A percentile compares a stretch with the other conserved stretches of the same genome.
Evolutionary conservation across 2,329 filamentous ascomycete genomes (phyloP).

Genomic region (Aureobasidium sp.): DNA sequence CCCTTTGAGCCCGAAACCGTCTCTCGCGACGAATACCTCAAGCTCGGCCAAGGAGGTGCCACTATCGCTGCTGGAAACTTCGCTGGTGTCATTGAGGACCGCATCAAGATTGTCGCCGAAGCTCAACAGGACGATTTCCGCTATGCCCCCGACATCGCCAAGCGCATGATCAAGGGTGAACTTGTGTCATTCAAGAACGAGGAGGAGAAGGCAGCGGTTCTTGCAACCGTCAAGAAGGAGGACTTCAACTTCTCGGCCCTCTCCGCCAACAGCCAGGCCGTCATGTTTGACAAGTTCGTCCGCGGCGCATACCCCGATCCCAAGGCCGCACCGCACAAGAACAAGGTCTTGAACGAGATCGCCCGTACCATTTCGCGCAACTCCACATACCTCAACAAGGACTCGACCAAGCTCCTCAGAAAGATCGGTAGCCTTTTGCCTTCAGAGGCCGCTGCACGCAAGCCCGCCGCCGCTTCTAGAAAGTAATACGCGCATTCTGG

Average conservation of each 20-base stretch:
- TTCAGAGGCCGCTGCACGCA: conserved; percentile 8
- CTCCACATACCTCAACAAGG: conserved; percentile 18
- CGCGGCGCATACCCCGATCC: conserved; percentile 18
- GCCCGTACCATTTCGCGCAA: conserved; percentile 17
- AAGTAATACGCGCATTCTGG: not conserved
- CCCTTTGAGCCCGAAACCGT: conserved; percentile 11
- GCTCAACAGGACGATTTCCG: conserved; percentile 14
- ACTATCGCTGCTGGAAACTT: conserved; percentile 20
- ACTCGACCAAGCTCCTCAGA: conserved; percentile 24
- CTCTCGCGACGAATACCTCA: conserved; percentile 13
- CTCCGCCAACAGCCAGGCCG: conserved; percentile 11
- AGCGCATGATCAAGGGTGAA: conserved; percentile 16
- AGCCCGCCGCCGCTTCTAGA: not conserved
- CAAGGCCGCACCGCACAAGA: conserved; percentile 14
- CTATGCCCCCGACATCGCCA: conserved; percentile 15
- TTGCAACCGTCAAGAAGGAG: conserved; percentile 12
- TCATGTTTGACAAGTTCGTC: conserved; percentile 18
- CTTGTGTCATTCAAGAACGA: conserved; percentile 15
- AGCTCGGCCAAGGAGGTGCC: conserved; percentile 17
- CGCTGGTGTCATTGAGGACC: conserved; percentile 20
- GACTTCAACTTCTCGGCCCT: conserved; percentile 14
- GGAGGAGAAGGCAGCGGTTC: conserved; percentile 15
- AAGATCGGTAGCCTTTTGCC: conserved; percentile 19
- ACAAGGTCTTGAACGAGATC: conserved; percentile 18
- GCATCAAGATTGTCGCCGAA: conserved; percentile 17